Base-by-base conservation (phyloP, 257 asterid genomes). In the Solanum rostratum region DNA sequence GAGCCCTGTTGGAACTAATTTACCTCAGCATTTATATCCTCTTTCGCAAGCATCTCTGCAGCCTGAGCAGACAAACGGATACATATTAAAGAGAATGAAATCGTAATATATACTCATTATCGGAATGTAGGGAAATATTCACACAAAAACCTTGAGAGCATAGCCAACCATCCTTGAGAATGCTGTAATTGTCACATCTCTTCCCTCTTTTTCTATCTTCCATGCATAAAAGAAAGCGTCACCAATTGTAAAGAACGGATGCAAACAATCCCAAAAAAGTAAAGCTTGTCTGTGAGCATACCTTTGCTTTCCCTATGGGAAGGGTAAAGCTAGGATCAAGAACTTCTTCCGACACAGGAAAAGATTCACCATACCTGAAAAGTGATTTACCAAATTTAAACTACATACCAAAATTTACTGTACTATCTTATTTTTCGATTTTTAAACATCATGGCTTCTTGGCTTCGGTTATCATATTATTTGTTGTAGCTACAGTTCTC, bases 1-100 rank as follows among this genome's bases (percentile, higher is more conserved):
- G 13, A 80, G 50, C 63, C 83, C 70, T n/a, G 37, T 69, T 37
- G 65, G 79, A 69, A 69, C 16, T 39, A 33, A 33, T 69, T 80
- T 89, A 94, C 97, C 98, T 94, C 97, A 52, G 95, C 98, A 87
- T 88, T 90, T 81, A 94, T 90, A 83, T 93, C 97, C 39, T 92
- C 98, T 89, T 92, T 91, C 15, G 91, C 91, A 45, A 93, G 96
- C 85, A 89, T 93, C 74, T 92, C 98, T 84, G 95, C 96, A 86
- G 98, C 97, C 98, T 94, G 79, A 14, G 24, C 22, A 39, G 39
- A 68, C 27, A 14, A 60, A 59, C 57, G 79, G 80, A 63, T 50
- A 39, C 10, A 39, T 37, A 33, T 39, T 39, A 39, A 69, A 3
- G 79, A 69, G 29, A 19, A 69, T 18, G 49, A 33, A 68, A 68